Conservation (phyloP, 768 basidiomycete genomes). For the Clathrus columnatus region DNA sequence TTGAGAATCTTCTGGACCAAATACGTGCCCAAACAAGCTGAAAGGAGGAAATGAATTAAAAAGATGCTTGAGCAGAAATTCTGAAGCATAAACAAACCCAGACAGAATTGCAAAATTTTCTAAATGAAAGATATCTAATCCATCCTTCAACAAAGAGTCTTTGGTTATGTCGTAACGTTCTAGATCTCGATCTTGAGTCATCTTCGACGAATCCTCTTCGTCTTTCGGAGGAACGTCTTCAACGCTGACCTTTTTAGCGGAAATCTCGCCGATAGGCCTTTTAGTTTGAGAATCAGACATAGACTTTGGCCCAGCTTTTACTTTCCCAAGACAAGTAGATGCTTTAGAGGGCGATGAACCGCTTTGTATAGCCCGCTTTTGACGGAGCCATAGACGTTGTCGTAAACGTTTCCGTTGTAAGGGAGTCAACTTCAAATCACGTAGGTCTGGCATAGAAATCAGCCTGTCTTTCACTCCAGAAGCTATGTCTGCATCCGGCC, state of each 20-base stretch:
- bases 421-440: neutral
- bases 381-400: conserved; percentile 8
- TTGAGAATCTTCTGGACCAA: neutral
- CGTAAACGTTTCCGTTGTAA: neutral
- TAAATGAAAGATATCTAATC: conserved; percentile 8
- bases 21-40: neutral
- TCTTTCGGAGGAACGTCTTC: neutral
- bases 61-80: neutral
- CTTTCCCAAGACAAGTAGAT: neutral
- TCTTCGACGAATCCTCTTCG: neutral
- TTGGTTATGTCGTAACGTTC: neutral
- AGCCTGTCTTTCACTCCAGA: neutral
- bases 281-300: neutral
- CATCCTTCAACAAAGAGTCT: neutral
- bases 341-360: neutral
- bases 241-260: neutral
- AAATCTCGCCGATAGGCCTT: neutral
- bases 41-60: neutral
- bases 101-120: neutral
- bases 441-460: neutral
- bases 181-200: neutral
- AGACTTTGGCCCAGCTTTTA: conserved; percentile 4
- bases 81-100: neutral
- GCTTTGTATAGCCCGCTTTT: conserved; percentile 1
- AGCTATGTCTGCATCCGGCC: neutral